Evolutionary conservation across 805 yeast species (phyloP).

Genomic region (Isabelozyma pseudorhagii): DNA sequence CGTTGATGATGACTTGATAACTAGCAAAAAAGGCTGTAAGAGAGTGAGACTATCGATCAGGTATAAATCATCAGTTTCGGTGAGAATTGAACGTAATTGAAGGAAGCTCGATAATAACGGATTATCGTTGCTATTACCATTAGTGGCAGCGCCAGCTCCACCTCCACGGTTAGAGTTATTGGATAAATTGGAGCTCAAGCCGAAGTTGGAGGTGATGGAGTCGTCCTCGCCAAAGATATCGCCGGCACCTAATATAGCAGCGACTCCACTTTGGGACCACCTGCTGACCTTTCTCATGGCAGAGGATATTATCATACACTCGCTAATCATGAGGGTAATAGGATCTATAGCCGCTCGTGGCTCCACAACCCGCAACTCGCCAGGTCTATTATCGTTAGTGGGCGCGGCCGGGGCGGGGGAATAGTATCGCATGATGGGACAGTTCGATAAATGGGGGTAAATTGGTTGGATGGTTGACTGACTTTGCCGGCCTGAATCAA

Average conservation of each 20-base stretch:
- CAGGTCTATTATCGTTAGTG: not conserved
- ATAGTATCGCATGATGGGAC: not conserved
- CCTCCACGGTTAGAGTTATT: not conserved
- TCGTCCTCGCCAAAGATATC: conserved; percentile 47
- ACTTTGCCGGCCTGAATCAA: no score
- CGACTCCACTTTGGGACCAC: conserved; percentile 75
- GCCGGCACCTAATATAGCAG: conserved; percentile 75
- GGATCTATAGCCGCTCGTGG: conserved; percentile 57
- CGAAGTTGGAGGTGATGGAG: conserved; percentile 20
- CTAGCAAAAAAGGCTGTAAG: conserved; percentile 80
- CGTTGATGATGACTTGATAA: conserved; percentile 79
- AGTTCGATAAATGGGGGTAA: no score
- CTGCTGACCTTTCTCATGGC: conserved; percentile 77
- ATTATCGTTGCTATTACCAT: conserved; percentile 21
- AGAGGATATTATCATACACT: conserved; percentile 80
- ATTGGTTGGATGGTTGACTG: no score
- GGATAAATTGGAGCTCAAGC: conserved; percentile 14
- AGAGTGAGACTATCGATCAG: conserved; percentile 70
- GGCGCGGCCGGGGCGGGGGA: not conserved
- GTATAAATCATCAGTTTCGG: conserved; percentile 48
- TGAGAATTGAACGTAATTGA: conserved; percentile 69
- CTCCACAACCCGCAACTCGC: not conserved
- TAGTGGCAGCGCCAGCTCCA: not conserved
- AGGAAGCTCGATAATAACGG: conserved; percentile 78
- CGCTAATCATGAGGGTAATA: conserved; percentile 78